Evolutionary conservation across 768 basidiomycete genomes (phyloP).

Genomic region (Porphyrellus cyaneotinctus): DNA sequence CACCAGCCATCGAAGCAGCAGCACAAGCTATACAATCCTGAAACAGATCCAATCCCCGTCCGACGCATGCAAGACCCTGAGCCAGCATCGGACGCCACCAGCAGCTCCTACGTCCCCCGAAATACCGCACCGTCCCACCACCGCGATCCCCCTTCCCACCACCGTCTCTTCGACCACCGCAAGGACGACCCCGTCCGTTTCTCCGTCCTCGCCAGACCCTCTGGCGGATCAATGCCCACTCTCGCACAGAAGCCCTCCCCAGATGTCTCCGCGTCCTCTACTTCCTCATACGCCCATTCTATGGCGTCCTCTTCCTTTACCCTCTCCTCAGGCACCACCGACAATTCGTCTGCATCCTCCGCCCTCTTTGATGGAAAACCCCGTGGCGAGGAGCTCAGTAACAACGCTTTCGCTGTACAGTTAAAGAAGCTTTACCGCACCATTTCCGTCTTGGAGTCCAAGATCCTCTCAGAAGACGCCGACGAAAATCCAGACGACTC

Average conservation of each 20-base stretch:
- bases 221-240: slow-evolving; percentile 35
- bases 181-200: slow-evolving; percentile 92
- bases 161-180: slow-evolving; percentile 82
- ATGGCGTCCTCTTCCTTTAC: slow-evolving; percentile 67
- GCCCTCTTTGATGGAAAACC: slow-evolving; percentile 59
- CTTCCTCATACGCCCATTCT: slow-evolving; percentile 70
- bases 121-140: slow-evolving; percentile 33
- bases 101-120: slow-evolving; percentile 44
- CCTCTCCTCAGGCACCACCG: slow-evolving; percentile 69
- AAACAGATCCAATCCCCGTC: slow-evolving; percentile 62
- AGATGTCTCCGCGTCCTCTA: slow-evolving; percentile 72
- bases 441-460: slow-evolving; percentile 76
- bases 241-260: slow-evolving; percentile 60
- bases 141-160: slow-evolving; percentile 28
- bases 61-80: slow-evolving; percentile 65
- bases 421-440: slow-evolving; percentile 81
- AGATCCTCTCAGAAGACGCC: slow-evolving; percentile 59
- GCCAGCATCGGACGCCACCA: slow-evolving; percentile 52
- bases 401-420: slow-evolving; percentile 66
- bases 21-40: slow-evolving; percentile 67
- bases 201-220: slow-evolving; percentile 55
- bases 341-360: slow-evolving; percentile 68
- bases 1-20: slow-evolving; percentile 33
- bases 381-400: slow-evolving; percentile 48
- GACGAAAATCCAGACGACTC: slow-evolving; percentile 48